Conservation (phyloP, 441 rosid species). For the Erodium texanum region DNA sequence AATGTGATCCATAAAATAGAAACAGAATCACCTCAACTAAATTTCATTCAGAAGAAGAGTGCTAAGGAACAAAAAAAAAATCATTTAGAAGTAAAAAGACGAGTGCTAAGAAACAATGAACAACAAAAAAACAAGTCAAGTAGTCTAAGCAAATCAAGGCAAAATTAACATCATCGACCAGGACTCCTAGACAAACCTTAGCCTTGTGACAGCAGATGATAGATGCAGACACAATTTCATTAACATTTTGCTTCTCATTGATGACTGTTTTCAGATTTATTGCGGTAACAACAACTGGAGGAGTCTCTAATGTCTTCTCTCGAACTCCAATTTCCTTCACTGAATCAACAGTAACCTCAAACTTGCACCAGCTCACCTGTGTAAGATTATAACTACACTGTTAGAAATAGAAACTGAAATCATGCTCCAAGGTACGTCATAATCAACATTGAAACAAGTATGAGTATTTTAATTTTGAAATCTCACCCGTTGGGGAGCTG, state of each 20-base stretch:
- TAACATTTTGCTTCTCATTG: slow-evolving; percentile 70
- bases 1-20: too few relatives aligned
- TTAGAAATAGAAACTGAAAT: slow-evolving; percentile 18
- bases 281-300: slow-evolving; percentile 82
- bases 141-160: slow-evolving; percentile 13
- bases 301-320: slow-evolving; percentile 45
- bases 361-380: slow-evolving; percentile 98
- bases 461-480: slow-evolving; percentile 16
- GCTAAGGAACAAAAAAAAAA: slow-evolving; percentile 17
- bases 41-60: background rate
- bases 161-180: slow-evolving; percentile 14
- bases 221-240: slow-evolving; percentile 89
- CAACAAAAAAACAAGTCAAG: background rate
- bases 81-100: slow-evolving; percentile 7
- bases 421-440: slow-evolving; percentile 7
- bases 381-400: slow-evolving; percentile 22
- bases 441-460: slow-evolving; percentile 6
- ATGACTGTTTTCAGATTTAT: slow-evolving; percentile 79
- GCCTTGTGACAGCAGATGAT: slow-evolving; percentile 83
- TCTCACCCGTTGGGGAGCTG: slow-evolving; percentile 68
- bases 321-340: slow-evolving; percentile 53
- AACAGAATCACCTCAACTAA: too few relatives aligned
- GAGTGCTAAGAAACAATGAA: slow-evolving; percentile 12
- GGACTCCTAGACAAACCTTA: slow-evolving; percentile 51
- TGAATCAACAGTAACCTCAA: slow-evolving; percentile 64